These are phyloP conservation scores for Hypoxylon sp. DNA, from an alignment of 2,329 filamentous ascomycete genomes.

Conservation along the genomic window DNA sequence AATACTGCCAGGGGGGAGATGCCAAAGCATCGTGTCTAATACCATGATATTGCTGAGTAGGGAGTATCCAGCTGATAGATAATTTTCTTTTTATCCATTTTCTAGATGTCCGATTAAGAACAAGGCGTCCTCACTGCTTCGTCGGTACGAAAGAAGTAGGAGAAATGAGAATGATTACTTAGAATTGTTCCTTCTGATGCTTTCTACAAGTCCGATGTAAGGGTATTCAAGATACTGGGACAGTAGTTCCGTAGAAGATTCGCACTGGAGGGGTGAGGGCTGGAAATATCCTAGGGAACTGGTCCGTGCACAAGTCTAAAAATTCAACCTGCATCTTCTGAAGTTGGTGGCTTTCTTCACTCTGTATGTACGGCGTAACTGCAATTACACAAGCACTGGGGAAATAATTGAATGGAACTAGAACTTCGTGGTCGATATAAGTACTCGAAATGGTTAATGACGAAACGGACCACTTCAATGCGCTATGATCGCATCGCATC, in stretches of 20 bases:
- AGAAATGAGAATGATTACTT: background rate
- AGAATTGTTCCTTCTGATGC: background rate
- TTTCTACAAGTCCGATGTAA: no score
- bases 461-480: background rate
- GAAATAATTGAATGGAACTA: background rate
- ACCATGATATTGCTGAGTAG: conserved; percentile 74
- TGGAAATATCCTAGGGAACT: background rate
- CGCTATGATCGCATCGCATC: background rate
- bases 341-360: no score
- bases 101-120: background rate
- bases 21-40: conserved; percentile 40
- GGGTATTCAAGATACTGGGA: background rate
- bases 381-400: no score
- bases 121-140: no score
- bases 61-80: conserved; percentile 77
- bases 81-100: conserved; percentile 69
- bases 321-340: background rate
- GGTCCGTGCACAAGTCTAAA: background rate
- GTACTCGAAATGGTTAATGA: background rate
- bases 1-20: background rate
- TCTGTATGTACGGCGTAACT: no score
- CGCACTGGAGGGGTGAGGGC: background rate
- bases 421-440: background rate
- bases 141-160: background rate
- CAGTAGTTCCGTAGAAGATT: background rate